phyloP scores from a whole-genome alignment of 257 asterid genomes.

The Solanum raphanifolium region DNA sequence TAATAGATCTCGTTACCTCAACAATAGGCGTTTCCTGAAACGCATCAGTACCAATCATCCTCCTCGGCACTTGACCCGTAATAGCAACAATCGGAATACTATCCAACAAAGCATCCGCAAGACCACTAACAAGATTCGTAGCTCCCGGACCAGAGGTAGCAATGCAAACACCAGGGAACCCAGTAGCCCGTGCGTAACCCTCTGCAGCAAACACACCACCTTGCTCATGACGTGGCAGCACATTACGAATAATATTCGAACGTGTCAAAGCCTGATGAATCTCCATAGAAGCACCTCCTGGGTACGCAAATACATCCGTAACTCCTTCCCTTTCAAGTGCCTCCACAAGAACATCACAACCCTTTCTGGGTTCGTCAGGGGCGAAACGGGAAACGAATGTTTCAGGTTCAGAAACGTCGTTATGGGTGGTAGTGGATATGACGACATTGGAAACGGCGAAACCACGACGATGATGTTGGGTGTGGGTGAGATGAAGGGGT shows the following conservation, averaged over 20 bases:
- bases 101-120: conserved; percentile 6
- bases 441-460: neutral
- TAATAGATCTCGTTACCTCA: conserved; percentile 9
- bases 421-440: neutral
- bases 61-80: conserved; percentile 4
- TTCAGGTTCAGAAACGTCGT: neutral
- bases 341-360: conserved; percentile 5
- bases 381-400: neutral
- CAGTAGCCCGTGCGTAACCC: conserved; percentile 8
- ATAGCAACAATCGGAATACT: conserved; percentile 6
- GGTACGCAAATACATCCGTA: conserved; percentile 3
- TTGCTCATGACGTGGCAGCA: conserved; percentile 7
- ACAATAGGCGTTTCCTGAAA: conserved; percentile 9
- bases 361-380: conserved; percentile 6
- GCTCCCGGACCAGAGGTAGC: conserved; percentile 9
- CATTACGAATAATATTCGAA: neutral
- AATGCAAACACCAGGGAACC: conserved; percentile 6
- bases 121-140: conserved; percentile 7
- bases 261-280: conserved; percentile 7
- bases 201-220: conserved; percentile 9
- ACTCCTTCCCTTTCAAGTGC: conserved; percentile 2
- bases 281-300: conserved; percentile 10
- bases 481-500: neutral
- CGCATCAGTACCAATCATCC: conserved; percentile 9
- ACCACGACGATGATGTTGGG: neutral